Percentiles rank a stretch among this genome's conserved stretches.
phyloP scores from a whole-genome alignment of 441 rosid species.

The Manihot esculenta region DNA sequence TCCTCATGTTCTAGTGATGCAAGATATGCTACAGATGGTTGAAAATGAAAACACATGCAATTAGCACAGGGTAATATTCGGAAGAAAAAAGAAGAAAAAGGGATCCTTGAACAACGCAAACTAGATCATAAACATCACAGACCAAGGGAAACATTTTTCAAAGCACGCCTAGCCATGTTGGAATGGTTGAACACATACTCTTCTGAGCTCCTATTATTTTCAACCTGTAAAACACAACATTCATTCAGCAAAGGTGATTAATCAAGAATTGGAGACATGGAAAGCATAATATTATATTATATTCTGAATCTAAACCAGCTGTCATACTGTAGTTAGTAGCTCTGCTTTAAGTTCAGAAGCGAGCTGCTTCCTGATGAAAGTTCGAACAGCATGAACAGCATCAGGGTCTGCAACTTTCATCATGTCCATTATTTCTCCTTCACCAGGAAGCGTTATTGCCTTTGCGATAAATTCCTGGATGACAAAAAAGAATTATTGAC shows the following conservation, averaged over 20 bases:
- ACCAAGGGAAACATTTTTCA: conserved; percentile 87
- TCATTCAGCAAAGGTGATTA: conserved; percentile 4
- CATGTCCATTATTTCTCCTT: conserved; percentile 98
- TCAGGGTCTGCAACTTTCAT: conserved; percentile 97
- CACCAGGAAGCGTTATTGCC: conserved; percentile 90
- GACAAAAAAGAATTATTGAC: conserved; percentile 20
- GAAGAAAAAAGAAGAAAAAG: neutral
- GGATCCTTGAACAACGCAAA: conserved; percentile 6
- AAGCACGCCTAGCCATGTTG: conserved; percentile 84
- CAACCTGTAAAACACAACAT: conserved; percentile 47
- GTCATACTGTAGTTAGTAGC: conserved; percentile 63
- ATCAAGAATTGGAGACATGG: conserved; percentile 1
- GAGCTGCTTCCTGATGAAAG: conserved; percentile 79
- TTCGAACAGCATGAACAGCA: conserved; percentile 90
- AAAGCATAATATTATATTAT: neutral
- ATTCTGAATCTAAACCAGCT: conserved; percentile 20
- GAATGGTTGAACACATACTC: conserved; percentile 75
- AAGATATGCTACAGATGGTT: conserved; percentile 60
- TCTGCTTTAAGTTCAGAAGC: conserved; percentile 83
- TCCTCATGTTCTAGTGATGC: conserved; percentile 76
- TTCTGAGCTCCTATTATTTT: conserved; percentile 69
- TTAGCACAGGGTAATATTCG: conserved; percentile 7
- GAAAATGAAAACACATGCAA: conserved; percentile 2
- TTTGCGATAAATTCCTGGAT: conserved; percentile 85
- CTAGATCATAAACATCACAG: conserved; percentile 27